Evolutionary conservation across 2,329 filamentous ascomycete genomes (phyloP).

Genomic region (Sporothrix inflata): DNA sequence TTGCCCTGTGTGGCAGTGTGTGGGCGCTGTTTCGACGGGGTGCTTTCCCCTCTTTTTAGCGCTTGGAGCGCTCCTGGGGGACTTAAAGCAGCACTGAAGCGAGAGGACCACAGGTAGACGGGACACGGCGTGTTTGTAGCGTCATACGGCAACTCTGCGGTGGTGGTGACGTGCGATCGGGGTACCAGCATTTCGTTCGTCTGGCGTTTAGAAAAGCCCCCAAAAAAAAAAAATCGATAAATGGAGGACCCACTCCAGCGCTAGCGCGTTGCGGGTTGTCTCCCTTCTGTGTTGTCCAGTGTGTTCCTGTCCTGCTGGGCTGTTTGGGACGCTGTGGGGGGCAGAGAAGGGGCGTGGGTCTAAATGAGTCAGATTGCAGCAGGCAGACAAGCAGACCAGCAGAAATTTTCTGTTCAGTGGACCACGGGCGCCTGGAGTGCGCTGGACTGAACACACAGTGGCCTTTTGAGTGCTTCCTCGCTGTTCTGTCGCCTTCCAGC

Average conservation of each 20-base stretch:
- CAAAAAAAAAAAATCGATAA: background rate
- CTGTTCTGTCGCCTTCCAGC: conserved; percentile 15
- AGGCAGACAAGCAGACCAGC: background rate
- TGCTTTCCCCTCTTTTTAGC: conserved; percentile 13
- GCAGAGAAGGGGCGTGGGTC: conserved; percentile 13
- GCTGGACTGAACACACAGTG: background rate
- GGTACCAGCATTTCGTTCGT: conserved; percentile 15
- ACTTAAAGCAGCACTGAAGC: conserved; percentile 7
- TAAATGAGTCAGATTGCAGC: conserved; percentile 28
- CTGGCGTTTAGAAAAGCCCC: background rate
- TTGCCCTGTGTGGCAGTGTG: background rate
- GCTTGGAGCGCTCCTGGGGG: no score
- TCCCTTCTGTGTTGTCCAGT: background rate
- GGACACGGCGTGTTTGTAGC: conserved; percentile 22
- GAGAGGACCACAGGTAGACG: background rate
- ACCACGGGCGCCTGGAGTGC: background rate
- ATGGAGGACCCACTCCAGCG: background rate
- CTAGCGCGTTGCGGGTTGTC: background rate
- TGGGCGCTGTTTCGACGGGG: conserved; percentile 8
- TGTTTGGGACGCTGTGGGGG: background rate
- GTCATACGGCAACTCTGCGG: conserved; percentile 5
- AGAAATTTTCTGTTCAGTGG: conserved; percentile 21
- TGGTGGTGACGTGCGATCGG: conserved; percentile 20
- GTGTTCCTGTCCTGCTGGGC: background rate
- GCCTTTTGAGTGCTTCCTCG: background rate